Evolutionary conservation across 306 rosid species (phyloP).

Genomic region (Astragalus glycyphyllos): DNA sequence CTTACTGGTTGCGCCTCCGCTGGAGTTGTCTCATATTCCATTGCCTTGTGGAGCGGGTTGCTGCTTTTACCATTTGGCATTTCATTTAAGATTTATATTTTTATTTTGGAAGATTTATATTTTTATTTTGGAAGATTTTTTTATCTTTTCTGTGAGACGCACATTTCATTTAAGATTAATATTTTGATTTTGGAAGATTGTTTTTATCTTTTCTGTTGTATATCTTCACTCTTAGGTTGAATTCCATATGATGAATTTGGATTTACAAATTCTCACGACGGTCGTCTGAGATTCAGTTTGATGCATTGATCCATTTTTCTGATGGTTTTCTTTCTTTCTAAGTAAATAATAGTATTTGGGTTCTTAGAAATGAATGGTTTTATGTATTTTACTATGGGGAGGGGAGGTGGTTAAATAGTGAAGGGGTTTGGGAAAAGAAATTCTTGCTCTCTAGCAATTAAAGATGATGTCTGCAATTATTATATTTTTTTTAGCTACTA

Average conservation of each 20-base stretch:
- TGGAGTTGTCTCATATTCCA: constrained; percentile 70
- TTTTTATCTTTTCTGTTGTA: too few species aligned
- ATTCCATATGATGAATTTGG: constrained; percentile 42
- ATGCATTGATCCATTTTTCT: constrained; percentile 41
- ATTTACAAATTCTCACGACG: constrained; percentile 45
- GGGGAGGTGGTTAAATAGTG: too few species aligned
- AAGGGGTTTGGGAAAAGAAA: too few species aligned
- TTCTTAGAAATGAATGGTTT: too few species aligned
- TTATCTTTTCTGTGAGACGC: constrained; percentile 45
- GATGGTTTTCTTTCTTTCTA: constrained; percentile 34
- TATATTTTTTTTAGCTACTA: too few species aligned
- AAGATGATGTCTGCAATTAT: too few species aligned
- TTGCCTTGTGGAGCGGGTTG: constrained; percentile 69
- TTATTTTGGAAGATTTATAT: too few species aligned
- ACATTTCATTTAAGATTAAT: constrained; percentile 31
- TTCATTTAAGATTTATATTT: background rate
- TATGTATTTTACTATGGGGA: too few species aligned
- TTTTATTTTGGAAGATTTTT: too few species aligned
- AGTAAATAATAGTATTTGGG: too few species aligned
- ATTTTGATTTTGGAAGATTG: too few species aligned
- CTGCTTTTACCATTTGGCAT: constrained; percentile 64
- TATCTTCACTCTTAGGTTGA: background rate
- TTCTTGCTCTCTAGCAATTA: too few species aligned
- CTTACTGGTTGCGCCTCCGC: constrained; percentile 53
- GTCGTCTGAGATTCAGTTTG: constrained; percentile 46